phyloP scores from a whole-genome alignment of 805 yeast genomes.

The Yarrowia yakushimensis region DNA sequence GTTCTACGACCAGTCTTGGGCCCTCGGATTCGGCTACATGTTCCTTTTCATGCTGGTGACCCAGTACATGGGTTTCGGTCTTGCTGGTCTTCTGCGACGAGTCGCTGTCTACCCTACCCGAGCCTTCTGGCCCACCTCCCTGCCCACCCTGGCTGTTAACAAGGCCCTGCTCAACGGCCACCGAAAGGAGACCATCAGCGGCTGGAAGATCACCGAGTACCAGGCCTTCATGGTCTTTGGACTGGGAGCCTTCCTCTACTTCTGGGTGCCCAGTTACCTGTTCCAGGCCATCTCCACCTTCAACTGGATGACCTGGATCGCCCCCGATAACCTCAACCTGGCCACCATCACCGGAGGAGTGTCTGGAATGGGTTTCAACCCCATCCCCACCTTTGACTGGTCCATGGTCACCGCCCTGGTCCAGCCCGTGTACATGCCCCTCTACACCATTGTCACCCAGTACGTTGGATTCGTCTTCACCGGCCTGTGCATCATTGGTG shows the following conservation, averaged over 20 bases:
- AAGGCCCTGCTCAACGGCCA: conserved; percentile 45
- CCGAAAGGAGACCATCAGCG: conserved; percentile 37
- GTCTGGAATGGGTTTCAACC: conserved; percentile 42
- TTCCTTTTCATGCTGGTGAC: conserved; percentile 52
- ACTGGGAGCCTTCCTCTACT: conserved; percentile 45
- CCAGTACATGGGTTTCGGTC: conserved; percentile 63
- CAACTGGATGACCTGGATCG: conserved; percentile 61
- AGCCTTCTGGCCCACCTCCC: conserved; percentile 61
- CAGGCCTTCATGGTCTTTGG: conserved; percentile 44
- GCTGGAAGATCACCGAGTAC: conserved; percentile 51
- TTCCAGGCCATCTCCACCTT: conserved; percentile 57
- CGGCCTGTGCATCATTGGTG: conserved; percentile 29
- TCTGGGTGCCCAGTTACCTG: conserved; percentile 59
- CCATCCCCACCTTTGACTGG: conserved; percentile 46
- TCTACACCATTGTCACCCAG: conserved; percentile 26
- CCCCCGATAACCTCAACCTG: conserved; percentile 48
- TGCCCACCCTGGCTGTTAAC: conserved; percentile 57
- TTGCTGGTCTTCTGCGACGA: conserved; percentile 59
- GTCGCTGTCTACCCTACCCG: conserved; percentile 58
- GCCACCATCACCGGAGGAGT: conserved; percentile 49
- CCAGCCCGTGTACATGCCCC: conserved; percentile 28
- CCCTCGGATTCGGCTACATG: conserved; percentile 40
- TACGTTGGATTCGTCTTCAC: conserved; percentile 26
- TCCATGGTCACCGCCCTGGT: conserved; percentile 31
- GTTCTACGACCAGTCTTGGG: conserved; percentile 38